Evolutionary conservation across 352 stramenopile genomes (phyloP), one percentile per base, ranked within the genome.

Genomic region (Vaucheria bursata): DNA sequence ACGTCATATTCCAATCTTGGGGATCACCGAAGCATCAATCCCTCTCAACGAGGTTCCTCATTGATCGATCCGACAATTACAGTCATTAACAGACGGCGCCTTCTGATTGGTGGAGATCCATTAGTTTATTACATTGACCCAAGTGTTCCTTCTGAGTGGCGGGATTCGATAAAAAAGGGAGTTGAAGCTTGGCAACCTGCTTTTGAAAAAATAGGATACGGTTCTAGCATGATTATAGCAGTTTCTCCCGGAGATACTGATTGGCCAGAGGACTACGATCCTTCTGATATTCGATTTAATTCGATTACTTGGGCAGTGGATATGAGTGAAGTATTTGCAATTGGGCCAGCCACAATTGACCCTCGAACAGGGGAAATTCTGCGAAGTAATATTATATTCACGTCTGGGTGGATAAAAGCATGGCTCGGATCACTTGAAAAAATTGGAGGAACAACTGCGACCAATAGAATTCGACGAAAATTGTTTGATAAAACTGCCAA

Each of bases 91-190:
- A 87, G 87, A 29, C 84, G 87, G 0, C 87, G 90, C 34, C 84
- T 94, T 0, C 85, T 90, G 69, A 25, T 85, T 12, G 84, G 90
- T 37, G 50, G 77, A 0, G 74, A 64, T 6, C 88, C 88, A 0
- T 87, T 94, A 37, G 87, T 78, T 32, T 95, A 90, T 74, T 89
- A 92, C 72, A 91, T 94, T 65, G 90, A 94, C 73, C 89, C 90
- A 6, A 92, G 88, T 0, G 88, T 94, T 0, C 90, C 90, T 0
- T 35, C 50, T 35, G 85, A 89, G 35, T 94, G 89, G 88, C 85
- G 87, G 6, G 36, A 86, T 32, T 85, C 86, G 0, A 89, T 95
- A 67, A 85, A 74, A 8, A 77, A 79, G 33, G 89, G 89, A 7
- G 87, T 94, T 0, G 78, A 88, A n/a, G 86, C 85, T n/a, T 95